Evolutionary conservation across 2,329 filamentous ascomycete species (phyloP).

Genomic region (Fusarium illudens): DNA sequence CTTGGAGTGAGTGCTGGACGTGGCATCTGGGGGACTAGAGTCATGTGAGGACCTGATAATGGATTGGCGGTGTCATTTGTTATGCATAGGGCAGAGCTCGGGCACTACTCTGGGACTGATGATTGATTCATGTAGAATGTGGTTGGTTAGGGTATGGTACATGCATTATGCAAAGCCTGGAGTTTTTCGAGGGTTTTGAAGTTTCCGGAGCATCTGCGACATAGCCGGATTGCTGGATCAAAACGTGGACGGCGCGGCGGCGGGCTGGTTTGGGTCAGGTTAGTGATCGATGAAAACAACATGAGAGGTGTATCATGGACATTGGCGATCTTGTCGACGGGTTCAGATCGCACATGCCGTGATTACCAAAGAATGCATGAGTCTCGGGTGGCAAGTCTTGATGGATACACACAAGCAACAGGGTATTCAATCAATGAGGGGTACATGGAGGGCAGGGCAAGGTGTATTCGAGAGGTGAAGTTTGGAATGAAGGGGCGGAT

Average conservation of each 20-base stretch:
- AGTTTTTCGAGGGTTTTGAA: slow-evolving; percentile 37
- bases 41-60: slow-evolving; percentile 42
- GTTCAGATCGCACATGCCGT: not conserved
- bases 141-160: slow-evolving; percentile 35
- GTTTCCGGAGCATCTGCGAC: slow-evolving; percentile 35
- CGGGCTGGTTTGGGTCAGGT: slow-evolving; percentile 18
- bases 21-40: slow-evolving; percentile 79
- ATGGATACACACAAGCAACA: not conserved
- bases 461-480: not conserved
- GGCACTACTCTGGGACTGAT: slow-evolving; percentile 12
- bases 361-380: not conserved
- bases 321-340: slow-evolving; percentile 2
- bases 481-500: not conserved
- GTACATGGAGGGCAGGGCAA: not conserved
- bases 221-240: slow-evolving; percentile 31
- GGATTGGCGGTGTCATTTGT: slow-evolving; percentile 27
- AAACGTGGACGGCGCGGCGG: slow-evolving; percentile 25
- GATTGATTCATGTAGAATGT: slow-evolving; percentile 38
- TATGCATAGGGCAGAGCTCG: slow-evolving; percentile 4
- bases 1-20: slow-evolving; percentile 82
- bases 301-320: slow-evolving; percentile 25
- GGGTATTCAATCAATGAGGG: not conserved
- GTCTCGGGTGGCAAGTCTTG: not conserved
- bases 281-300: slow-evolving; percentile 25
- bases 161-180: slow-evolving; percentile 42